Evolutionary conservation across 345 rosid species (phyloP).

Genomic region (Citrus trifoliata): DNA sequence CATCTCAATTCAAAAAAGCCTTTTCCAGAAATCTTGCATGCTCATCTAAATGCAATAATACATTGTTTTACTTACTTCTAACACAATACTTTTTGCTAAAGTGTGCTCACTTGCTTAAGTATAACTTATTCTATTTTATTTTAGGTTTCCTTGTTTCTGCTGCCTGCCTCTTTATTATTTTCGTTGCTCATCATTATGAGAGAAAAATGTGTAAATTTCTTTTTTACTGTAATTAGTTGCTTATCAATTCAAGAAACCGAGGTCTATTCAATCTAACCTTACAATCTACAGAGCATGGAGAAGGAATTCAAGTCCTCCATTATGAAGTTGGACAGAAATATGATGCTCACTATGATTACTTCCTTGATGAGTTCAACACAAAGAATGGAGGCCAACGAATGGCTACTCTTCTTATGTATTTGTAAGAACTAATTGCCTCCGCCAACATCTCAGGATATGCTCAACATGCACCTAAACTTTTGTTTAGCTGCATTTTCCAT

Average conservation of each 20-base stretch:
- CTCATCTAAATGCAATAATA: background rate
- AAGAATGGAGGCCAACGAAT: conserved; percentile 91
- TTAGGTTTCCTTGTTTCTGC: background rate
- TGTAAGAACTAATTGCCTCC: conserved; percentile 43
- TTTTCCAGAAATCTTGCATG: background rate
- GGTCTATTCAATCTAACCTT: conserved; percentile 3
- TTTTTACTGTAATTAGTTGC: background rate
- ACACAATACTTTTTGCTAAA: background rate
- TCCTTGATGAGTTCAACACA: conserved; percentile 85
- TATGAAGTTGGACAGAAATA: conserved; percentile 92
- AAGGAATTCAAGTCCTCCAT: conserved; percentile 88
- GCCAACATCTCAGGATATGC: conserved; percentile 1
- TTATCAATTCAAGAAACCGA: background rate
- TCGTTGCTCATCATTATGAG: background rate
- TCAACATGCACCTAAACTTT: background rate
- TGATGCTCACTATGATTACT: conserved; percentile 87
- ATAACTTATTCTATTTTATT: no score
- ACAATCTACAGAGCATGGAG: conserved; percentile 73
- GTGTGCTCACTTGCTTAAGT: background rate
- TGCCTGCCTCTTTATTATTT: background rate
- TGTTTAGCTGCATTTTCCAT: background rate
- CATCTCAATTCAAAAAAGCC: background rate
- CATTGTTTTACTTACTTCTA: background rate
- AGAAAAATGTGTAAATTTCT: background rate
- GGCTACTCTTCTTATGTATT: conserved; percentile 93